These are phyloP conservation scores for Aphanomyces euteiches DNA, from an alignment of 352 stramenopile species.

Conservation along the genomic window DNA sequence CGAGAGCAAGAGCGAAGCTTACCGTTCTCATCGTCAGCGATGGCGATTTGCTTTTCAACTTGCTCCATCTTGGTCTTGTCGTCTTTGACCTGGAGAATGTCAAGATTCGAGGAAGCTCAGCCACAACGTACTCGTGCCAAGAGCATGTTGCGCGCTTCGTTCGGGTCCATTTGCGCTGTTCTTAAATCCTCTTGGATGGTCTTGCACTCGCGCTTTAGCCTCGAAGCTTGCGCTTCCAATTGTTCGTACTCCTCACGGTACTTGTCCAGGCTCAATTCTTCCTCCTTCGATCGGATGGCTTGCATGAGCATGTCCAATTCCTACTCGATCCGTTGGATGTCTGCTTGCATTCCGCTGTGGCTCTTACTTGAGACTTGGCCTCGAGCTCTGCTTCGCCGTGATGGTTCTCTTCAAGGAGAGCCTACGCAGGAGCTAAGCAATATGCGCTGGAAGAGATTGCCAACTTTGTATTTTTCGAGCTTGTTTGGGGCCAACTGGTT, in stretches of 20 bases:
- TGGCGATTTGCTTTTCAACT: slow-evolving; percentile 56
- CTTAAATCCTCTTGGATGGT: slow-evolving; percentile 74
- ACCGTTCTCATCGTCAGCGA: slow-evolving; percentile 48
- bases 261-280: slow-evolving; percentile 60
- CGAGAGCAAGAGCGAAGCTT: not conserved
- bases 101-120: not conserved
- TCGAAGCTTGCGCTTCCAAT: slow-evolving; percentile 60
- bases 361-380: slow-evolving; percentile 31
- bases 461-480: slow-evolving; percentile 64
- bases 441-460: no score
- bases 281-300: slow-evolving; percentile 70
- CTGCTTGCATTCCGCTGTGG: slow-evolving; percentile 1
- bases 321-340: slow-evolving; percentile 34
- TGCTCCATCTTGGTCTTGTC: slow-evolving; percentile 80
- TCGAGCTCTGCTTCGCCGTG: slow-evolving; percentile 75
- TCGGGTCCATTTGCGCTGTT: slow-evolving; percentile 86
- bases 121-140: slow-evolving; percentile 35
- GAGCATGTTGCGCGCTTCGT: slow-evolving; percentile 72
- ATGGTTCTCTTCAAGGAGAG: slow-evolving; percentile 66
- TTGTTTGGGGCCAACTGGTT: slow-evolving; percentile 85
- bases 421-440: slow-evolving; percentile 18
- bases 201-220: slow-evolving; percentile 74
- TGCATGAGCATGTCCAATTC: slow-evolving; percentile 72
- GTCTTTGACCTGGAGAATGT: slow-evolving; percentile 69
- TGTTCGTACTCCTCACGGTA: slow-evolving; percentile 74